phyloP scores from a whole-genome alignment of 2,329 filamentous ascomycete species.

The Ophiosphaerella korrae region DNA sequence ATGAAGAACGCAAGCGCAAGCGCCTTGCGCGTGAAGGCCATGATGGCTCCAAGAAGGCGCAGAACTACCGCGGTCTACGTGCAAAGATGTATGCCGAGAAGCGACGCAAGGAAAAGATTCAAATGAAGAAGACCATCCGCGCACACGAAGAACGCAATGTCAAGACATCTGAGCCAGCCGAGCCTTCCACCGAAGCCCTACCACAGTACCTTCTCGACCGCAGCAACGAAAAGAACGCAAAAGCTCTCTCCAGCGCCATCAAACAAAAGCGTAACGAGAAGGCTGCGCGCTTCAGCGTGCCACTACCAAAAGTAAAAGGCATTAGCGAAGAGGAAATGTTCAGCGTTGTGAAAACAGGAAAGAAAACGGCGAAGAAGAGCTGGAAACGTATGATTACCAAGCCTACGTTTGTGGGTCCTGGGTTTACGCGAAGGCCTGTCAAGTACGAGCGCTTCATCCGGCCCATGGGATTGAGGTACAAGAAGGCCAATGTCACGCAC shows the following conservation, averaged over 20 bases:
- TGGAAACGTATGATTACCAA: slow-evolving; percentile 79
- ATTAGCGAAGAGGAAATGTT: slow-evolving; percentile 97
- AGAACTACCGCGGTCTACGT: slow-evolving; percentile 87
- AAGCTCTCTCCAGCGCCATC: slow-evolving; percentile 81
- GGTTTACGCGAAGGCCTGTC: slow-evolving; percentile 87
- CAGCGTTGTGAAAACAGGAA: slow-evolving; percentile 89
- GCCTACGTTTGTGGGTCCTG: slow-evolving; percentile 86
- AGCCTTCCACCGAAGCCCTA: slow-evolving; percentile 80
- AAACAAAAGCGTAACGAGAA: slow-evolving; percentile 92
- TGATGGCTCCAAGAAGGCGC: slow-evolving; percentile 84
- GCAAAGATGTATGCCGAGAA: slow-evolving; percentile 95
- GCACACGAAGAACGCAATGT: slow-evolving; percentile 95
- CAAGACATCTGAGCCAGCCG: slow-evolving; percentile 78
- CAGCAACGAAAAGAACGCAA: slow-evolving; percentile 68
- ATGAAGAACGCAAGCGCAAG: slow-evolving; percentile 90
- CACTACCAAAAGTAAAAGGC: slow-evolving; percentile 89
- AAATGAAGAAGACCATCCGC: slow-evolving; percentile 65
- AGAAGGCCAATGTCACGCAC: slow-evolving; percentile 75
- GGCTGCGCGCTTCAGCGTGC: slow-evolving; percentile 90
- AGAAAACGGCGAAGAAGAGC: slow-evolving; percentile 82
- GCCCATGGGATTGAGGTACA: slow-evolving; percentile 73
- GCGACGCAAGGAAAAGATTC: slow-evolving; percentile 84
- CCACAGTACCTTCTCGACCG: slow-evolving; percentile 94
- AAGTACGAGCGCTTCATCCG: slow-evolving; percentile 62
- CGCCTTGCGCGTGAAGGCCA: slow-evolving; percentile 85